Evolutionary conservation across 2,329 filamentous ascomycete genomes (phyloP), one percentile per base, ranked within the genome.

Genomic region (Ploettnerulaceae sp.): DNA sequence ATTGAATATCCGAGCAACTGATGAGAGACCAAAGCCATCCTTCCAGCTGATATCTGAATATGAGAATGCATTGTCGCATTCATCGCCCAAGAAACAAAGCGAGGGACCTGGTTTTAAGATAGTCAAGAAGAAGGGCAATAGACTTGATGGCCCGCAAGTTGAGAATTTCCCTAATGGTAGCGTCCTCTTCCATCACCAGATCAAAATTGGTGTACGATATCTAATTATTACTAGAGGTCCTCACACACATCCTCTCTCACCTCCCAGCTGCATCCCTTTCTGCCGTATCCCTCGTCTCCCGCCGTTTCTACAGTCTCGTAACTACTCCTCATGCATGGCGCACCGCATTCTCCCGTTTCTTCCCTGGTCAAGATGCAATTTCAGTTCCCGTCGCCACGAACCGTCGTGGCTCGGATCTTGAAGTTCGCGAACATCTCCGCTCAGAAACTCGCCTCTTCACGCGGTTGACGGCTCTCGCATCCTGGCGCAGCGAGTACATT

Each of bases 401-500:
- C 46, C 63, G 64, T 28, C 60, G 59, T 11, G 65, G 66, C 15
- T 69, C 69, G 57, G 70, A 73, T 17, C 66, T 71, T 18, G 69
- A 78, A 26, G 65, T 67, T 35, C 66, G 68, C 44, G 81, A 79
- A 59, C 66, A 65, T 45, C 70, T 89, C 34, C 77, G 79, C 21
- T 84, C 85, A 1, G 86, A 93, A 61, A 78, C 79, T 57, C 85
- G 89, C 34, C 78, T 81, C 54, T 98, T 97, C 61, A 80, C 86
- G 12, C 81, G 90, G 33, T 74, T 98, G 45, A 94, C 87, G 7
- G 75, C 82, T 3, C 69, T 90, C 51, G 86, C 89, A n/a, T 93
- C 90, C 7, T 97, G 93, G 91, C 80, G 91, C 57, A 96, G 88
- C 66, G 93, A 98, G 66, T 98, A 97, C 61, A 84, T 97, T 37